Evolutionary conservation across 129 eudicot species (phyloP).

Genomic region (Flaveria robusta): DNA sequence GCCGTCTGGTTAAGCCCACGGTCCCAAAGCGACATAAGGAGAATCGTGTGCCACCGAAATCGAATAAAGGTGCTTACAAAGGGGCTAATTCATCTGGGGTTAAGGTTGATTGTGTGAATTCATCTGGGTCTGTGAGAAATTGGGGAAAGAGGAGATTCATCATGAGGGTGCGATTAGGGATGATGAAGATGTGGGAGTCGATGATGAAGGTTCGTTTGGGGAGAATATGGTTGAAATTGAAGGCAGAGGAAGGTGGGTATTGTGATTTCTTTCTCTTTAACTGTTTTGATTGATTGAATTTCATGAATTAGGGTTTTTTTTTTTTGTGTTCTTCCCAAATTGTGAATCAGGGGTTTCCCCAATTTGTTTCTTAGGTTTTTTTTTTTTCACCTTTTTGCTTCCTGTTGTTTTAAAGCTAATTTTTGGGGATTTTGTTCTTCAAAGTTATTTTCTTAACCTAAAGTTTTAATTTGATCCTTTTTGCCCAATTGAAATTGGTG

Average conservation of each 20-base stretch:
- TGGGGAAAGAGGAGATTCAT: slow-evolving; percentile 16
- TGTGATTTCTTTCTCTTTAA: not conserved
- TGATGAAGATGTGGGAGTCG: slow-evolving; percentile 25
- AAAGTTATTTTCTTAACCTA: not conserved
- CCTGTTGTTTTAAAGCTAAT: too few species aligned
- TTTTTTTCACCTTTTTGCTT: not conserved
- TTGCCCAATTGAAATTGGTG: not conserved
- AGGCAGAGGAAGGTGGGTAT: slow-evolving; percentile 44
- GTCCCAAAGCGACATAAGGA: slow-evolving; percentile 25
- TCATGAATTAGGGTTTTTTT: slow-evolving; percentile 23
- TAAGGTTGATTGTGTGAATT: not conserved
- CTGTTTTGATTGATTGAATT: not conserved
- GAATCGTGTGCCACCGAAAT: slow-evolving; percentile 16
- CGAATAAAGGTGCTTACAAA: slow-evolving; percentile 17
- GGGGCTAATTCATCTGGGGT: slow-evolving; percentile 3
- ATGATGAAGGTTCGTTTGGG: slow-evolving; percentile 49
- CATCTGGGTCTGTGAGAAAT: slow-evolving; percentile 23
- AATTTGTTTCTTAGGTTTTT: not conserved
- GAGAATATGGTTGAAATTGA: slow-evolving; percentile 55
- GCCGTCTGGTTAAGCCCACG: slow-evolving; percentile 43
- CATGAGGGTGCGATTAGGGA: slow-evolving; percentile 9
- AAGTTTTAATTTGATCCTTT: not conserved
- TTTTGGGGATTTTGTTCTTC: not conserved
- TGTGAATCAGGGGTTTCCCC: not conserved
- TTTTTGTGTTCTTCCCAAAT: not conserved